Percentiles rank a stretch among this genome's conserved stretches.
Conservation (phyloP, 106 monocot genomes). For the Phalaenopsis equestris region DNA sequence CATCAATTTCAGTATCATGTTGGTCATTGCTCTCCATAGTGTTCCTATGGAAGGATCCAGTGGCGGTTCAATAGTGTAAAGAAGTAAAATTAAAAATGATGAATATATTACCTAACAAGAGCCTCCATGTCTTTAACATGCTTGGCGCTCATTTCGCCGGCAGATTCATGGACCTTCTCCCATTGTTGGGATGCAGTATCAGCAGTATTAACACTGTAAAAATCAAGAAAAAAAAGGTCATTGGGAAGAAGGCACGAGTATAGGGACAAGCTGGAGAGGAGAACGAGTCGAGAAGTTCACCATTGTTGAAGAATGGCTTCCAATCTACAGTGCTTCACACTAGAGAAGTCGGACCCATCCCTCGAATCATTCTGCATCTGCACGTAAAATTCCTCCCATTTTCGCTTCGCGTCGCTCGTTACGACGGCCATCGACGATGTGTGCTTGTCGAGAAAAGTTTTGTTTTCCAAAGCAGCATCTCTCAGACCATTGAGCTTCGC, state of each 20-base stretch:
- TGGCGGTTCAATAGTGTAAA: not conserved
- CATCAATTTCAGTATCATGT: conserved; percentile 50
- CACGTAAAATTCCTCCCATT: conserved; percentile 63
- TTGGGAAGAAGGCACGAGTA: not conserved
- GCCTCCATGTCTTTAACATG: conserved; percentile 46
- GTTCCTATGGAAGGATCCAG: conserved; percentile 23
- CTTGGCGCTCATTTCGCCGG: conserved; percentile 38
- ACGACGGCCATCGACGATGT: conserved; percentile 21
- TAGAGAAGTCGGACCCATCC: conserved; percentile 55
- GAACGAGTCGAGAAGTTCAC: conserved; percentile 16
- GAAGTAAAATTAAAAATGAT: not conserved
- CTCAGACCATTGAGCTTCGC: conserved; percentile 34
- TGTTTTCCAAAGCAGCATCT: conserved; percentile 40
- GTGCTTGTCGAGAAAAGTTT: conserved; percentile 45
- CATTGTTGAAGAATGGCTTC: conserved; percentile 56
- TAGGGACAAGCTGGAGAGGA: not conserved
- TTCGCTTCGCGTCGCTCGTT: conserved; percentile 68
- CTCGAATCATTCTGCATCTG: conserved; percentile 39
- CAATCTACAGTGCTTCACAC: conserved; percentile 82
- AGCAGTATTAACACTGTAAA: conserved; percentile 40
- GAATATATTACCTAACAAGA: conserved; percentile 39
- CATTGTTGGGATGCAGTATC: conserved; percentile 61
- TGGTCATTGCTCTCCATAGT: conserved; percentile 53
- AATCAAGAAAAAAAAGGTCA: not conserved
- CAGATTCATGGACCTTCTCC: conserved; percentile 45